Evolutionary conservation across 2,329 filamentous ascomycete species (phyloP).

Genomic region (Sporothrix protearum): DNA sequence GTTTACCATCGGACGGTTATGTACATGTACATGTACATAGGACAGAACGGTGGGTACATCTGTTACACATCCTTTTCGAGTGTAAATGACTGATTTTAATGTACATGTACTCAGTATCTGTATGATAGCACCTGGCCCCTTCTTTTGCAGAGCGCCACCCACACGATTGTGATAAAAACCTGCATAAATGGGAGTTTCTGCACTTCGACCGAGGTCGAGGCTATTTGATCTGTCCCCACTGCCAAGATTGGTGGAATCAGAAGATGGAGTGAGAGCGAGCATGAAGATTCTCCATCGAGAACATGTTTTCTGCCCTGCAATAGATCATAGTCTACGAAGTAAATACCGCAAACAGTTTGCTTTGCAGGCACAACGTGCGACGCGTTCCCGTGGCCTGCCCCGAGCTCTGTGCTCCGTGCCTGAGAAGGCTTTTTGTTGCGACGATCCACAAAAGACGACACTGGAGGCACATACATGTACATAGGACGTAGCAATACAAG

Average conservation of each 20-base stretch:
- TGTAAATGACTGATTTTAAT: neutral
- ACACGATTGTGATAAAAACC: neutral
- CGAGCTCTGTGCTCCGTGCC: neutral
- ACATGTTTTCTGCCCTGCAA: neutral
- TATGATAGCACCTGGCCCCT: neutral
- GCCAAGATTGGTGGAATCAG: neutral
- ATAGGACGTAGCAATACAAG: neutral
- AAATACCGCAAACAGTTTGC: constrained; percentile 7
- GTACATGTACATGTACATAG: neutral
- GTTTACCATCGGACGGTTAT: neutral
- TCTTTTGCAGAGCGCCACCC: neutral
- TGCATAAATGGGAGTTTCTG: neutral
- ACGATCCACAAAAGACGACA: constrained; percentile 3
- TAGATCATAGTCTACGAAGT: neutral
- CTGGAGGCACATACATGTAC: neutral
- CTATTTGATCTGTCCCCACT: neutral
- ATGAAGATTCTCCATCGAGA: neutral
- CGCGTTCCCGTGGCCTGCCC: neutral
- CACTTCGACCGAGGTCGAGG: neutral
- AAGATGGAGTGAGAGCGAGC: neutral
- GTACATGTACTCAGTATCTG: neutral
- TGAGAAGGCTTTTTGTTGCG: neutral
- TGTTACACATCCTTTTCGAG: neutral
- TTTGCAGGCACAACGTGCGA: constrained; percentile 5
- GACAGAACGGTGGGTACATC: neutral